These are phyloP conservation scores for Globisporangium cylindrosporum DNA, from an alignment of 352 stramenopile species.

Conservation along the genomic window DNA sequence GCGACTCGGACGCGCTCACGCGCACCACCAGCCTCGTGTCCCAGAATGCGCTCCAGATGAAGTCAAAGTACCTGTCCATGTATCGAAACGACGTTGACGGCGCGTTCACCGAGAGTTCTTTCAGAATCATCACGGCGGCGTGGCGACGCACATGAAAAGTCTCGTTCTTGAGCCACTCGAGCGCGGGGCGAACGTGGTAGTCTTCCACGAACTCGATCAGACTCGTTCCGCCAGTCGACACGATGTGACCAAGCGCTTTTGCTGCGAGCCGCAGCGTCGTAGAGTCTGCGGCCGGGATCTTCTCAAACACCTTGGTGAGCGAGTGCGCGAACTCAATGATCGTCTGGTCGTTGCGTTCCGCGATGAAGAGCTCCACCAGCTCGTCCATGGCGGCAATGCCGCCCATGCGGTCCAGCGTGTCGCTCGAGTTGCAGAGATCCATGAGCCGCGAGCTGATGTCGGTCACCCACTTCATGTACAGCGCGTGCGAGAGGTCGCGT, in stretches of 20 bases:
- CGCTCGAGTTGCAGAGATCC: constrained; percentile 78
- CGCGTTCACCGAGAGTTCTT: constrained; percentile 83
- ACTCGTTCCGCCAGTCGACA: constrained; percentile 81
- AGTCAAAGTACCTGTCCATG: constrained; percentile 90
- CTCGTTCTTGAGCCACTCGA: constrained; percentile 88
- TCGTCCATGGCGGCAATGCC: constrained; percentile 89
- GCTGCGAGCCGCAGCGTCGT: constrained; percentile 69
- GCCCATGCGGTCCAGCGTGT: constrained; percentile 76
- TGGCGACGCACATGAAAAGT: constrained; percentile 86
- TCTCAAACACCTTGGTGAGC: constrained; percentile 86
- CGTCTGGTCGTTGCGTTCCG: constrained; percentile 85
- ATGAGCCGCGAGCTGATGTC: constrained; percentile 81
- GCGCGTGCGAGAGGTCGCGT: constrained; percentile 74
- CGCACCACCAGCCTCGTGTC: constrained; percentile 75
- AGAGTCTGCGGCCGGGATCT: constrained; percentile 72
- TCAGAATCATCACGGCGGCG: constrained; percentile 84
- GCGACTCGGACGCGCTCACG: constrained; percentile 76
- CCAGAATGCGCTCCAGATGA: constrained; percentile 89
- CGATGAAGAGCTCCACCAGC: constrained; percentile 87
- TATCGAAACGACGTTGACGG: constrained; percentile 84
- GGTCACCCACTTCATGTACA: constrained; percentile 88
- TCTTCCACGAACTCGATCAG: constrained; percentile 89
- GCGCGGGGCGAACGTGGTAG: constrained; percentile 84
- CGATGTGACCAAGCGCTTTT: constrained; percentile 85
- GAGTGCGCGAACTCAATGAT: constrained; percentile 89